Evolutionary conservation across 495 filamentous ascomycete species (phyloP).

Genomic region (Geoglossum glabrum): DNA sequence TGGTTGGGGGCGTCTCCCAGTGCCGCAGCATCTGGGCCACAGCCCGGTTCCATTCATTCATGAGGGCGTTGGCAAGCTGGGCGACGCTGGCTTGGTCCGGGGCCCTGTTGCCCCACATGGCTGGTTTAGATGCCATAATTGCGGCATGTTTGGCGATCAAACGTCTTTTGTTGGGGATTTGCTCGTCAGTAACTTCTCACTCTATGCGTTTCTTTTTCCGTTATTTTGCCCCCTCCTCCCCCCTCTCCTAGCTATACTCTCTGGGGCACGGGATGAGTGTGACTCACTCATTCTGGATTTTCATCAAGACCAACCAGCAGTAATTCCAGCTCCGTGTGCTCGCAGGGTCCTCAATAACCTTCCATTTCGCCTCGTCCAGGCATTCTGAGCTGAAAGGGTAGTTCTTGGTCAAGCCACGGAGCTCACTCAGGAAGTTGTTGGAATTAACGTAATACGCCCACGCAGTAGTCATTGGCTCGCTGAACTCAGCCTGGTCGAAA

Average conservation of each 20-base stretch:
- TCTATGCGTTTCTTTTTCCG: no score
- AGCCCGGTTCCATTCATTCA: slow-evolving; percentile 46
- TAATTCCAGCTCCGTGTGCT: slow-evolving; percentile 57
- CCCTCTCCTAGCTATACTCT: no score
- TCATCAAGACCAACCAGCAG: slow-evolving; percentile 52
- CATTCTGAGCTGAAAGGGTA: slow-evolving; percentile 55
- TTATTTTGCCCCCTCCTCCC: no score
- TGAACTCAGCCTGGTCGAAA: slow-evolving; percentile 33
- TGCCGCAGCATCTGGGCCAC: slow-evolving; percentile 45
- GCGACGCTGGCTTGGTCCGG: slow-evolving; percentile 33
- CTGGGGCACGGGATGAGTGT: no score
- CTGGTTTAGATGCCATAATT: slow-evolving; percentile 36
- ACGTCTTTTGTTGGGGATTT: slow-evolving; percentile 20
- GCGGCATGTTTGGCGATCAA: slow-evolving; percentile 40
- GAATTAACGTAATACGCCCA: slow-evolving; percentile 58
- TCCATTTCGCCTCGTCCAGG: slow-evolving; percentile 42
- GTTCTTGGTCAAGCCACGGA: slow-evolving; percentile 44
- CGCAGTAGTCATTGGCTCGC: slow-evolving; percentile 45
- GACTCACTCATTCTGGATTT: slow-evolving; percentile 45
- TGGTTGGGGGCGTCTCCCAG: slow-evolving; percentile 38
- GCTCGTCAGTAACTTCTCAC: not conserved
- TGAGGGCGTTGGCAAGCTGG: slow-evolving; percentile 41
- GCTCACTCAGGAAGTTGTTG: slow-evolving; percentile 52
- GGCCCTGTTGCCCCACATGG: slow-evolving; percentile 50
- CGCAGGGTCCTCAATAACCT: slow-evolving; percentile 42